phyloP scores from a whole-genome alignment of 73 alveolate species.

The Tetrahymena borealis region DNA sequence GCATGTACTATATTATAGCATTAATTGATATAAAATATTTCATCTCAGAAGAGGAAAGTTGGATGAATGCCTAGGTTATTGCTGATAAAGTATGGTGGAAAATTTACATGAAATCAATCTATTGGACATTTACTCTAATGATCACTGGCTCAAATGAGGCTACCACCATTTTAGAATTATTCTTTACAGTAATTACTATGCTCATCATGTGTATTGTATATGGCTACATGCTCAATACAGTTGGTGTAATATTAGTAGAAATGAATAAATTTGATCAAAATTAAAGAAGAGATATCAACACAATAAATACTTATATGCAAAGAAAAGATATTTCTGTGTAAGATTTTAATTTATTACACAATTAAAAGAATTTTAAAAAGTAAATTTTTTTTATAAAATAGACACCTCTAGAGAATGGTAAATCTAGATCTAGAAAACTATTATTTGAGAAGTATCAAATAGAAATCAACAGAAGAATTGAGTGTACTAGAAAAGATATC shows the following conservation, averaged over 20 bases:
- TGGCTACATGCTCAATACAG: background rate
- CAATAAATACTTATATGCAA: background rate
- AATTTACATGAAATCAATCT: background rate
- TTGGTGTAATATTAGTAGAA: background rate
- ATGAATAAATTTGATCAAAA: background rate
- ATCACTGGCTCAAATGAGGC: background rate
- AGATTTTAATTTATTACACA: background rate
- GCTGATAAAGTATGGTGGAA: background rate
- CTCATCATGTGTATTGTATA: background rate
- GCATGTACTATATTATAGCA: background rate
- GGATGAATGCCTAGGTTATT: background rate
- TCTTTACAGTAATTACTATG: background rate
- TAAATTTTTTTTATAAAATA: background rate
- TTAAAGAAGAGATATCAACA: background rate
- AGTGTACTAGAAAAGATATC: background rate
- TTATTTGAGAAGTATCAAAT: background rate
- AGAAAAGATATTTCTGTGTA: background rate
- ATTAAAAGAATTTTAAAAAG: too few species aligned
- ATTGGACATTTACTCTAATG: background rate
- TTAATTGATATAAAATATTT: background rate
- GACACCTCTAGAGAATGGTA: background rate
- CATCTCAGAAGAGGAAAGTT: background rate
- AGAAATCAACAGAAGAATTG: background rate
- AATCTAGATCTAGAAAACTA: background rate
- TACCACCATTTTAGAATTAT: background rate